Base-by-base conservation (phyloP, 2,329 filamentous ascomycete species). In the Colletotrichum truncatum region DNA sequence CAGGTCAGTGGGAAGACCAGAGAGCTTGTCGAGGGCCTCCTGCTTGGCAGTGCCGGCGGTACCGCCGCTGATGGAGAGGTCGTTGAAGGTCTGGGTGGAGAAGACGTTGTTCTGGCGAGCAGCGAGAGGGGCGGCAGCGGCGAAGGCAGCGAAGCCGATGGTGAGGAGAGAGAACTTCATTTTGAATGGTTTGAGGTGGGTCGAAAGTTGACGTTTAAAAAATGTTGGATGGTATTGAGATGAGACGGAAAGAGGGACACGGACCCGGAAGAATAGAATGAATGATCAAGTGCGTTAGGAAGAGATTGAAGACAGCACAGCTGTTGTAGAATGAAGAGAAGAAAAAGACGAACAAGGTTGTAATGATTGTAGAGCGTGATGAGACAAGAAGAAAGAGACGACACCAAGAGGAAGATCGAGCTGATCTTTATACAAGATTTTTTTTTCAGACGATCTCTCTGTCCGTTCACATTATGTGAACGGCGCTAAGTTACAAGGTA, bases 61-160 rank as follows among this genome's bases (percentile, higher is more conserved):
- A 34, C 83, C 82, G 14, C 76, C 76, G 4, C 80, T 82, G 69
- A 85, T 84, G 25, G 81, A 82, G 68, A 85, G 78, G 34, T 79
- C 73, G 64, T 84, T 72, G 71, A 82, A 85, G 51, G 74, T 73
- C 12, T 76, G 63, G 21, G 73, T 70, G 14, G 70, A 74, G 45
- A 81, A 75, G 28, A 79, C 76, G 12, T 69, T 61, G 49, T 21
- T 43, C 55, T 67, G 71, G 11, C 71, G 73, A 36, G 69, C 66
- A 56, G 51, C 55, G 28, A 78, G 49, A 32, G 76, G 78, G 21
- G 69, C 69, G 39, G 76, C 74, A 32, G 71, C 46, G 10, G 71
- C 70, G 46, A 76, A 68, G 62, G 68, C 68, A 3, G 68, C 70
- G 14, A 76, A 68, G 60, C 68, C 67, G 51, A 76, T 49, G 43